These are phyloP conservation scores for Austroboletus rostrupii DNA, from an alignment of 1,284 basidiomycete genomes.

Conservation along the genomic window DNA sequence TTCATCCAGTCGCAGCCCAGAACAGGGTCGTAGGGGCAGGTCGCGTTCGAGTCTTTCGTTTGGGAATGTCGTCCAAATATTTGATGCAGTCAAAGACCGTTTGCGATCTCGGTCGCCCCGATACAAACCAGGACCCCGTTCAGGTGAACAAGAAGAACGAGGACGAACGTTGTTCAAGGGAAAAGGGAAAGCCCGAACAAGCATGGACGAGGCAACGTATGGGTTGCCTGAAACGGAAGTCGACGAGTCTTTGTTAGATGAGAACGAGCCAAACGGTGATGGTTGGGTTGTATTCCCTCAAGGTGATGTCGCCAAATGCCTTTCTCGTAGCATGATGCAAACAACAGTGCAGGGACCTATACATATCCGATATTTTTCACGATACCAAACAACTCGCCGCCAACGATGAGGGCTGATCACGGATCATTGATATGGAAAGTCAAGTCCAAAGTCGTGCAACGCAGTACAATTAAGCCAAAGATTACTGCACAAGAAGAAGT, in stretches of 20 bases:
- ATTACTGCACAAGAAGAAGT: conserved; percentile 72
- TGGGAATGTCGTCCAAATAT: conserved; percentile 32
- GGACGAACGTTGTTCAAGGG: conserved; percentile 24
- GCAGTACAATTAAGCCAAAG: conserved; percentile 78
- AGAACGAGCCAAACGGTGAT: conserved; percentile 41
- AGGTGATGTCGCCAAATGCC: conserved; percentile 45
- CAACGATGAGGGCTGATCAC: conserved; percentile 75
- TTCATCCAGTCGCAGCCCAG: conserved; percentile 15
- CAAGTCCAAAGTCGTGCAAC: conserved; percentile 80
- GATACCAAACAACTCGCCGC: conserved; percentile 79
- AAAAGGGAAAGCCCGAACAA: conserved; percentile 8
- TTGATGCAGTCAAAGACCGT: conserved; percentile 40
- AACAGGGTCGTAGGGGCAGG: conserved; percentile 26
- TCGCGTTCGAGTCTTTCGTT: conserved; percentile 38
- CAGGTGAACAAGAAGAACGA: conserved; percentile 19
- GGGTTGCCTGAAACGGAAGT: conserved; percentile 1
- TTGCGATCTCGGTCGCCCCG: conserved; percentile 40
- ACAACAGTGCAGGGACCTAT: conserved; percentile 66
- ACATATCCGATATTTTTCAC: conserved; percentile 92
- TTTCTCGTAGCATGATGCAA: conserved; percentile 6
- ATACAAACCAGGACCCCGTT: conserved; percentile 8
- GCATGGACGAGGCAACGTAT: background rate
- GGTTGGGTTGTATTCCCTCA: conserved; percentile 90
- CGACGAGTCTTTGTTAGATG: conserved; percentile 13
- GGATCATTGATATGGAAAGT: conserved; percentile 81